phyloP scores from a whole-genome alignment of 2,329 filamentous ascomycete species.

The Epichloe coenophiala region DNA sequence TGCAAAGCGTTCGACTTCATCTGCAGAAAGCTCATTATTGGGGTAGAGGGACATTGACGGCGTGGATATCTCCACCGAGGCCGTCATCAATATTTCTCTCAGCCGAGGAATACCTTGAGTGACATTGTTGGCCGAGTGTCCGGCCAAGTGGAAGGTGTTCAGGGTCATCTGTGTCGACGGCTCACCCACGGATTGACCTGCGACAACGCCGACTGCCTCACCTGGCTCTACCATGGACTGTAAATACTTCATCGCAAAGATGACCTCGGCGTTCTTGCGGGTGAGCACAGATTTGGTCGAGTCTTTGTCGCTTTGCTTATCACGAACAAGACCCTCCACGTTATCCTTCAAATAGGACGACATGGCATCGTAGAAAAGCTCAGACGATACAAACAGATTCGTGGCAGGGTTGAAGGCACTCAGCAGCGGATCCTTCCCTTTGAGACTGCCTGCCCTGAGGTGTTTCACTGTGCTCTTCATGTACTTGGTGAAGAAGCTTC shows the following conservation, averaged over 20 bases:
- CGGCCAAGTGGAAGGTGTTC: slow-evolving; percentile 98
- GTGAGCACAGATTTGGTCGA: slow-evolving; percentile 27
- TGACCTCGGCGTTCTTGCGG: slow-evolving; percentile 66
- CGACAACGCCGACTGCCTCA: slow-evolving; percentile 92
- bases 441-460: slow-evolving; percentile 40
- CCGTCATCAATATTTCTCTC: slow-evolving; percentile 97
- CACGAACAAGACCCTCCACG: slow-evolving; percentile 41
- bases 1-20: slow-evolving; percentile 65
- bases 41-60: slow-evolving; percentile 79
- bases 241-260: slow-evolving; percentile 87
- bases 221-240: slow-evolving; percentile 86
- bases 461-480: slow-evolving; percentile 74
- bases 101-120: slow-evolving; percentile 95
- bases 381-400: slow-evolving; percentile 75
- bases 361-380: slow-evolving; percentile 64
- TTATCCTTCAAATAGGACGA: slow-evolving; percentile 71
- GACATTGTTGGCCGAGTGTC: slow-evolving; percentile 96
- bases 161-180: slow-evolving; percentile 98
- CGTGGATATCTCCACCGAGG: slow-evolving; percentile 76
- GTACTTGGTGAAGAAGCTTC: slow-evolving; percentile 53
- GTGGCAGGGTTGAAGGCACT: slow-evolving; percentile 62
- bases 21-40: slow-evolving; percentile 54
- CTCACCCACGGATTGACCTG: slow-evolving; percentile 91
- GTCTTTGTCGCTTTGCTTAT: slow-evolving; percentile 25
- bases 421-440: slow-evolving; percentile 62